Percentiles rank a stretch among this genome's conserved stretches.
These are phyloP conservation scores for Fusarium stilboides DNA, from an alignment of 2,329 filamentous ascomycete genomes.

Conservation along the genomic window DNA sequence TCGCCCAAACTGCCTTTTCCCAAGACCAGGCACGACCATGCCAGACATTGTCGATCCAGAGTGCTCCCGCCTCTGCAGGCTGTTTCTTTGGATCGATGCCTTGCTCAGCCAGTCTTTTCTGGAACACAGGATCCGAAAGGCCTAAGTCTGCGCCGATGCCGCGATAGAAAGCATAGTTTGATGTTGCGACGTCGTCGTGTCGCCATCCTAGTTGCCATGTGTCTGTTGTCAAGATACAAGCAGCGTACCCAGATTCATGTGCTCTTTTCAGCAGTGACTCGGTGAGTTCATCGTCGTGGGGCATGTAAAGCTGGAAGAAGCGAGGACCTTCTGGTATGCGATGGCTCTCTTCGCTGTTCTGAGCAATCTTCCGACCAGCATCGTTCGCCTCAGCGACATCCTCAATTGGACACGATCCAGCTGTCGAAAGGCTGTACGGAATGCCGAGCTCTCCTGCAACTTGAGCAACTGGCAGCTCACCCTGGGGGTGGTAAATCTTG, in stretches of 20 bases:
- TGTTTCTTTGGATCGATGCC: constrained; percentile 22
- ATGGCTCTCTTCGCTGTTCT: constrained; percentile 4
- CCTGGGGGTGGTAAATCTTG: constrained; percentile 23
- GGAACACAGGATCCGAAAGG: constrained; percentile 15
- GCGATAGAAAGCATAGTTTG: constrained; percentile 17
- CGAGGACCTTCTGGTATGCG: not conserved
- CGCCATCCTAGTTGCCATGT: constrained; percentile 25
- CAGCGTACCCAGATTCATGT: constrained; percentile 1
- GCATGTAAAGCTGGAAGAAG: constrained; percentile 27
- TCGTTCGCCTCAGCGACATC: constrained; percentile 13
- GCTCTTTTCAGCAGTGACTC: constrained; percentile 4
- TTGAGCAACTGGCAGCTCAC: constrained; percentile 18
- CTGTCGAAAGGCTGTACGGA: constrained; percentile 16
- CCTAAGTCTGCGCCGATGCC: constrained; percentile 20
- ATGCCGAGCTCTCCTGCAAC: constrained; percentile 16
- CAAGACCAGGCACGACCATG: constrained; percentile 29
- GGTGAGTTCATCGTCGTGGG: constrained; percentile 7
- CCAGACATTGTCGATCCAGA: constrained; percentile 31
- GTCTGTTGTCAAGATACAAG: constrained; percentile 12
- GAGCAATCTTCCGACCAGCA: not conserved
- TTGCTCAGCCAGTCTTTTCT: not conserved
- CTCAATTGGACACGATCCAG: constrained; percentile 17
- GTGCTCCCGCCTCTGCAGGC: constrained; percentile 13
- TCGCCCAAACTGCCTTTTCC: constrained; percentile 23
- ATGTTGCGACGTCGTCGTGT: constrained; percentile 18